A percentile compares a stretch with the other conserved stretches of the same genome.
These are phyloP conservation scores for Obba rivulosa DNA, from an alignment of 768 basidiomycete species.

Conservation along the genomic window DNA sequence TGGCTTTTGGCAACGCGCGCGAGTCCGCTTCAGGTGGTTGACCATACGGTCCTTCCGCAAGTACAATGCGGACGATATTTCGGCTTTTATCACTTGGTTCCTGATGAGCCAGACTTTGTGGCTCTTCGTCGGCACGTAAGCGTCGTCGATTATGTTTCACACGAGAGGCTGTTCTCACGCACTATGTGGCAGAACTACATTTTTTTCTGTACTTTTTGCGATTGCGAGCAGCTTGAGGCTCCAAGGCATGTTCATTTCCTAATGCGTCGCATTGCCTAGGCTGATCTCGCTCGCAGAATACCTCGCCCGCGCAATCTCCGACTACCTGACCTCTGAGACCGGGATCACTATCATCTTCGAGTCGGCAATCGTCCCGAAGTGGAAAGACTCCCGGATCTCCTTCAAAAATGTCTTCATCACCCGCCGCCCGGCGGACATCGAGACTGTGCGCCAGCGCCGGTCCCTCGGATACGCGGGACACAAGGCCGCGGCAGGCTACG, in stretches of 20 bases:
- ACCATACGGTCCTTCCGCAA: slow-evolving; percentile 91
- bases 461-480: slow-evolving; percentile 31
- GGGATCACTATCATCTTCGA: slow-evolving; percentile 95
- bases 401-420: slow-evolving; percentile 97
- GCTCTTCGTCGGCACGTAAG: slow-evolving; percentile 92
- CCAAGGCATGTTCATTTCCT: slow-evolving; percentile 51
- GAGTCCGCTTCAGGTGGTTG: slow-evolving; percentile 96
- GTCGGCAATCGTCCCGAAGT: slow-evolving; percentile 95
- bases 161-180: background rate
- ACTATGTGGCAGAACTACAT: slow-evolving; percentile 64
- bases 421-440: slow-evolving; percentile 47
- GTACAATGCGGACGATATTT: slow-evolving; percentile 96
- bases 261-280: background rate
- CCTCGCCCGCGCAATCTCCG: slow-evolving; percentile 82
- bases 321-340: slow-evolving; percentile 89
- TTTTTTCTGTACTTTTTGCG: slow-evolving; percentile 90
- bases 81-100: slow-evolving; percentile 94
- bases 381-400: slow-evolving; percentile 92
- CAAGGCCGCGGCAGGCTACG: slow-evolving; percentile 63
- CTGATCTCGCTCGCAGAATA: slow-evolving; percentile 44
- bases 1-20: slow-evolving; percentile 85
- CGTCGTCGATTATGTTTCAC: slow-evolving; percentile 13
- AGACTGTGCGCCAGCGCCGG: background rate
- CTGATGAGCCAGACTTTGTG: slow-evolving; percentile 93
- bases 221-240: slow-evolving; percentile 82